A percentile compares a stretch with the other conserved stretches of the same genome.
phyloP scores from a whole-genome alignment of 2,329 filamentous ascomycete genomes.

The Trematosphaeria pertusa region DNA sequence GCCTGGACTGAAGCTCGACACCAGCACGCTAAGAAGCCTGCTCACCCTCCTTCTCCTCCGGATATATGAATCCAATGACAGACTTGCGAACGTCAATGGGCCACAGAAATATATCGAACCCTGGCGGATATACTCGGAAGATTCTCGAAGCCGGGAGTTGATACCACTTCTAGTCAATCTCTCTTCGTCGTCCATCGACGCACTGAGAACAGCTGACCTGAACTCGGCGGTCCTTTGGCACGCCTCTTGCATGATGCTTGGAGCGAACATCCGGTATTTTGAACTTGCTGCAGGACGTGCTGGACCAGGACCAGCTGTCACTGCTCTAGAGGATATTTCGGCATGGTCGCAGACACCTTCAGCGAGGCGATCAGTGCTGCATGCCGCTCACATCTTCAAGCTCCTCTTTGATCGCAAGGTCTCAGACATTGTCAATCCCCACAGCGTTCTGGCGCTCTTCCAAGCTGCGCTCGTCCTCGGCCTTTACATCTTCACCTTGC shows the following conservation, averaged over 20 bases:
- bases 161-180: slow-evolving; percentile 46
- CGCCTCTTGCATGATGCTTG: slow-evolving; percentile 60
- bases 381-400: slow-evolving; percentile 61
- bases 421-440: slow-evolving; percentile 60
- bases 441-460: slow-evolving; percentile 59
- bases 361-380: slow-evolving; percentile 58
- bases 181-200: slow-evolving; percentile 50
- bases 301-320: slow-evolving; percentile 55
- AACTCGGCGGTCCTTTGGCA: slow-evolving; percentile 62
- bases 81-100: slow-evolving; percentile 33
- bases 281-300: slow-evolving; percentile 60
- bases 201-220: slow-evolving; percentile 53
- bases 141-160: slow-evolving; percentile 53
- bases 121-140: slow-evolving; percentile 56
- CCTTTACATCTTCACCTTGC: slow-evolving; percentile 60
- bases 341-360: slow-evolving; percentile 60
- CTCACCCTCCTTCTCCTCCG: slow-evolving; percentile 42
- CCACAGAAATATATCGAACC: slow-evolving; percentile 41
- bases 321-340: slow-evolving; percentile 59
- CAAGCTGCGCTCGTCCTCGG: slow-evolving; percentile 60
- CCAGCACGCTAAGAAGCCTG: slow-evolving; percentile 37
- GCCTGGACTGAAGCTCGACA: slow-evolving; percentile 39
- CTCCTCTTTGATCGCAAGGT: slow-evolving; percentile 59
- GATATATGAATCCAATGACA: slow-evolving; percentile 44
- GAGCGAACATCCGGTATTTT: slow-evolving; percentile 60